Conservation (phyloP, 257 asterid species). For the Avicennia marina region DNA sequence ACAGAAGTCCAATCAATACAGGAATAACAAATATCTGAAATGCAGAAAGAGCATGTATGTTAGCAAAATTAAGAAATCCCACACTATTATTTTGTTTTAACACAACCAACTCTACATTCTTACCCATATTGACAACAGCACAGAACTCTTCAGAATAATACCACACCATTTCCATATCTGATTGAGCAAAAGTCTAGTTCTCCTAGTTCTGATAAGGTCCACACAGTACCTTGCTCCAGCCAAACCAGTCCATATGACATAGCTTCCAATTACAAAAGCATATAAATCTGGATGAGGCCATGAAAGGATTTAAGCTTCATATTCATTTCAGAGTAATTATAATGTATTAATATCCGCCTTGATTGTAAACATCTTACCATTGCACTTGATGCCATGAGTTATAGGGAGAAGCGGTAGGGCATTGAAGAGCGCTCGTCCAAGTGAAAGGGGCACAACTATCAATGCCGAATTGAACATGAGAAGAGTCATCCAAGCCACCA, state of each 20-base stretch:
- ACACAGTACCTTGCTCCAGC: conserved; percentile 85
- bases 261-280: conserved; percentile 94
- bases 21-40: conserved; percentile 87
- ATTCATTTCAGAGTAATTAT: neutral
- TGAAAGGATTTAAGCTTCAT: neutral
- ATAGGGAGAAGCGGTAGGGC: conserved; percentile 85
- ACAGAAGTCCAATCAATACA: conserved; percentile 83
- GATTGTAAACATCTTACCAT: conserved; percentile 45
- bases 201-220: conserved; percentile 67
- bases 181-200: conserved; percentile 54
- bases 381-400: conserved; percentile 93
- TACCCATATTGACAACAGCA: conserved; percentile 88
- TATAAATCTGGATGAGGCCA: conserved; percentile 63
- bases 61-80: neutral
- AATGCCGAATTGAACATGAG: conserved; percentile 77
- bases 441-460: conserved; percentile 83
- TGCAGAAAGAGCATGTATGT: neutral
- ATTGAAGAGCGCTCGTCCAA: conserved; percentile 77
- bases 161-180: conserved; percentile 92
- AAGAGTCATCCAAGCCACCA: conserved; percentile 96
- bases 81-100: neutral
- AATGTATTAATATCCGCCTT: conserved; percentile 6
- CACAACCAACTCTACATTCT: conserved; percentile 17
- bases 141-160: conserved; percentile 79
- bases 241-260: conserved; percentile 88